phyloP scores from a whole-genome alignment of 306 rosid species.

The Quillaja saponaria region DNA sequence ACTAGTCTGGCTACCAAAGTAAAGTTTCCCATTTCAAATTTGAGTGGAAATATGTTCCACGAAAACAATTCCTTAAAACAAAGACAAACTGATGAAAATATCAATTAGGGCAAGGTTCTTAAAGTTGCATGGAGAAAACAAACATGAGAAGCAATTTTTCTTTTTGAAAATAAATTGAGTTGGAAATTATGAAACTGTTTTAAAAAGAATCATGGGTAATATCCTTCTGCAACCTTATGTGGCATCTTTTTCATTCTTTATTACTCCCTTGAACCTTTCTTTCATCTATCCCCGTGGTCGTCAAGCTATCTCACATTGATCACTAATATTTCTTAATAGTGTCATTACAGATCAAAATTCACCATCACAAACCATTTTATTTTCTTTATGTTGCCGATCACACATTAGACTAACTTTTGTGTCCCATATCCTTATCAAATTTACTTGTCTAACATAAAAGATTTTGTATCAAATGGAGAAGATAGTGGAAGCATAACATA shows the following conservation, averaged over 20 bases:
- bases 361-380: neutral
- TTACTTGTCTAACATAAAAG: slow-evolving; percentile 20
- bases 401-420: too few species aligned
- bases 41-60: too few species aligned
- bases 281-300: neutral
- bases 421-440: slow-evolving; percentile 13
- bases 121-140: too few species aligned
- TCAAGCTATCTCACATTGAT: neutral
- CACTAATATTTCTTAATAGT: neutral
- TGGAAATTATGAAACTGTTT: neutral
- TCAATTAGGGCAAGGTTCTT: too few species aligned
- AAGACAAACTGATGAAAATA: too few species aligned
- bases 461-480: neutral
- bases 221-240: neutral
- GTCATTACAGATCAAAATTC: neutral
- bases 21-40: too few species aligned
- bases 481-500: slow-evolving; percentile 28
- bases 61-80: too few species aligned
- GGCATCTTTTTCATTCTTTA: neutral
- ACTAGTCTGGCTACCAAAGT: too few species aligned
- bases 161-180: too few species aligned
- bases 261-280: too few species aligned
- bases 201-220: neutral
- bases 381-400: neutral
- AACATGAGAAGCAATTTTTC: too few species aligned